phyloP scores from a whole-genome alignment of 1,139 yeast species.

The Saccharomyces pastorianus region DNA sequence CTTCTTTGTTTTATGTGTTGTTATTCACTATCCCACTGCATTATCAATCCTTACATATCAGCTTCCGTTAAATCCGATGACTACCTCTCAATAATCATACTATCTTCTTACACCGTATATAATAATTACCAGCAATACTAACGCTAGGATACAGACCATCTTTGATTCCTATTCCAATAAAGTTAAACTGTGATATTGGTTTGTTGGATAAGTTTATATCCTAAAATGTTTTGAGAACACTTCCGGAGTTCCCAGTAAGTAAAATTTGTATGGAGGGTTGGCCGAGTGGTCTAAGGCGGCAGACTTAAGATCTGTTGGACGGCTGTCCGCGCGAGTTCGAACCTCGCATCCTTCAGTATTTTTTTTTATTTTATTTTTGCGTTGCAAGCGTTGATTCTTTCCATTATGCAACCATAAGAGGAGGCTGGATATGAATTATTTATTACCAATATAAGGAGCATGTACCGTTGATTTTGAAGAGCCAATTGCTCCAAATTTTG shows the following conservation, averaged over 20 bases:
- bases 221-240: too few relatives aligned
- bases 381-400: too few relatives aligned
- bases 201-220: too few relatives aligned
- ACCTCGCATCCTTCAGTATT: conserved; percentile 60
- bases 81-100: not conserved
- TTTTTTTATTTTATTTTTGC: not conserved
- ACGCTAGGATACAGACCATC: too few relatives aligned
- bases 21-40: not conserved
- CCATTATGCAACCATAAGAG: not conserved
- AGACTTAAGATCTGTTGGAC: conserved; percentile 8
- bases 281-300: conserved; percentile 9
- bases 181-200: too few relatives aligned
- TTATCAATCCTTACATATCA: not conserved
- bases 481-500: not conserved
- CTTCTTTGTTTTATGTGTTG: not conserved
- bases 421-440: not conserved
- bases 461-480: not conserved
- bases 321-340: conserved; percentile 67
- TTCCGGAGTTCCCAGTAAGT: too few relatives aligned
- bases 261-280: conserved; percentile 5
- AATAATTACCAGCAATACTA: too few relatives aligned
- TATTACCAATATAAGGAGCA: not conserved
- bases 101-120: not conserved
- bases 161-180: too few relatives aligned
- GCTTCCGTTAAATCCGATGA: not conserved